Base-by-base conservation (phyloP, 768 basidiomycete genomes). In the Tulasnella sp. region DNA sequence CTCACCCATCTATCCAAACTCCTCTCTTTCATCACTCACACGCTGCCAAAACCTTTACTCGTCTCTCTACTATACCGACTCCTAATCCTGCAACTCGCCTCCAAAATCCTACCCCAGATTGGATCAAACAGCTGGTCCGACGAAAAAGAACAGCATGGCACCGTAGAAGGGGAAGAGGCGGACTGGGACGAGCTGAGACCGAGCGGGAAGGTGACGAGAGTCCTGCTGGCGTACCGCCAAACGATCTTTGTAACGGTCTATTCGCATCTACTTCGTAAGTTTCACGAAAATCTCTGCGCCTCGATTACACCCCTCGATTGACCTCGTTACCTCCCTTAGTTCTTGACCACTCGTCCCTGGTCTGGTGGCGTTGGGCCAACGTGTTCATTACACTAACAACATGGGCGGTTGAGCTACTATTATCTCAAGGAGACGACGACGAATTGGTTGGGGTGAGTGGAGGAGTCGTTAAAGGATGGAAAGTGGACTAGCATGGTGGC, bases 311-410 rank as follows among this genome's bases (percentile, higher is more conserved):
- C 46, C 70, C 7, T 13, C 18, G 29, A 6, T 20, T 16, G 16
- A 70, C 61, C 61, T 32, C 1, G 32, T 11, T 16, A 35, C 69
- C 16, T 6, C 72, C 16, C 1, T 67, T 75, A 94, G 94, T 95
- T 69, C 86, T 95, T 75, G 94, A 95, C 81, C 92, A 93, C 82
- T 92, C 93, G 26, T 93, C 93, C n/a, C 94, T 95, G 82, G 89
- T 94, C 72, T 95, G 94, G 94, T 95, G 94, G 92, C 88, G 94
- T 79, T 95, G 94, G 93, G 91, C 91, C 86, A 93, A 93, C 82
- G 91, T 95, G 44, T 93, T 94, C 85, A 92, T 95, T 84, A 94
- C 93, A 5, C 87, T 95, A 39, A 86, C 91, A 35, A 88, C 94
- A 57, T 95, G 94, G 94, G 90, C 91, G 15, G 86, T 95, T 32